Evolutionary conservation across 73 alveolate species (phyloP), one percentile per base, ranked within the genome.

Genomic region (Paramecium biaurelia): DNA sequence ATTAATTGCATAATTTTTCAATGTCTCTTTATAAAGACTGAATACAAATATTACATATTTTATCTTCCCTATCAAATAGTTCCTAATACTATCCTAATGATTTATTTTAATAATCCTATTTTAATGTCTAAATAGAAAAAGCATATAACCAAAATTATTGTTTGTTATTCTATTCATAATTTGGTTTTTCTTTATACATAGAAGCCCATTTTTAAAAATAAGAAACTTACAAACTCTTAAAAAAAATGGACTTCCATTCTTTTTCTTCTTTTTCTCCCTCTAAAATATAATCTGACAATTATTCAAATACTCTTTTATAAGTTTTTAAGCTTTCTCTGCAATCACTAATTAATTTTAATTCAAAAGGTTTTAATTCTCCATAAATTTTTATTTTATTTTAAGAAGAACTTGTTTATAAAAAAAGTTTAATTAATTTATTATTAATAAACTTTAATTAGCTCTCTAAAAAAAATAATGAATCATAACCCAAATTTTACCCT

Each of bases 251-350:
- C 11, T 63, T 63, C 84, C 41, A 63, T 63, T 63, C 84, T 63
- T 63, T 63, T 30, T 63, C 84, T 4, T 63, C 84, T 24, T 63
- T 63, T 32, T 63, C 84, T 63, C 84, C 84, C 12, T 63, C 84
- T 30, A 63, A 26, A 23, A 63, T 63, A 26, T 18, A 26, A 63
- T 63, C 84, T 26, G 84, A 6, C 24, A 63, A 30, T 63, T 63
- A 30, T 23, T 63, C 84, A 63, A 30, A 63, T 26, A 63, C 45
- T 63, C 26, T 63, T 32, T 24, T 63, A 6, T 63, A 63, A 12
- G 2, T 12, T 63, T 32, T 26, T 26, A 63, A 63, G 3, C 6
- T 4, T 1, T 63, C 84, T 30, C 45, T 63, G 7, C 84, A 63
- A 30, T 63, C 84, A 12, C 15, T 30, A 8, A 63, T 63, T 14